phyloP scores from a whole-genome alignment of 2,329 filamentous ascomycete species.

The Akanthomyces muscarius region DNA sequence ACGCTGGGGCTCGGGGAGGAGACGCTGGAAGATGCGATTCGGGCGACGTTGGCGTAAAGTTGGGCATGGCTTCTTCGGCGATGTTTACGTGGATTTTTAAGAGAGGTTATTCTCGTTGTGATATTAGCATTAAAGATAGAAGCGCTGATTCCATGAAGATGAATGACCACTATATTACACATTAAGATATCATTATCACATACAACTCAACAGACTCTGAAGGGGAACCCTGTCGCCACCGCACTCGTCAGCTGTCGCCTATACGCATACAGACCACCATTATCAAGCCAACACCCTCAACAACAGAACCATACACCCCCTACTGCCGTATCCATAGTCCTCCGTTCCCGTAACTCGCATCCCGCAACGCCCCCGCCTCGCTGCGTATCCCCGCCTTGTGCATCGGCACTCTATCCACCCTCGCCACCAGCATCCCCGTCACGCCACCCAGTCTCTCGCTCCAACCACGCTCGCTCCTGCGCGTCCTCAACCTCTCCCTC shows the following conservation, averaged over 20 bases:
- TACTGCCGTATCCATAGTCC: constrained; percentile 41
- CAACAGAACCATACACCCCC: not conserved
- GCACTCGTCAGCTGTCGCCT: no score
- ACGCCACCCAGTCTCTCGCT: constrained; percentile 45
- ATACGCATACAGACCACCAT: no score
- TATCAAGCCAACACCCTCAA: no score
- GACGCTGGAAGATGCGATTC: not conserved
- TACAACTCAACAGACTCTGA: no score
- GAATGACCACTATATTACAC: no score
- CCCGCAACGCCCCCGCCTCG: constrained; percentile 41
- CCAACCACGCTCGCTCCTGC: constrained; percentile 39
- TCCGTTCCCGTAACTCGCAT: constrained; percentile 46
- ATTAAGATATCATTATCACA: no score
- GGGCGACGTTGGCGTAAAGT: not conserved
- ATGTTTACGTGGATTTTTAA: not conserved
- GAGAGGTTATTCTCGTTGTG: not conserved
- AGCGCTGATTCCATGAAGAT: no score
- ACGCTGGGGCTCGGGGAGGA: not conserved
- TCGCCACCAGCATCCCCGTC: constrained; percentile 47
- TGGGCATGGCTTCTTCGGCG: not conserved
- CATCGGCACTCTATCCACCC: constrained; percentile 55
- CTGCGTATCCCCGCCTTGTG: constrained; percentile 57
- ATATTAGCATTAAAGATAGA: no score
- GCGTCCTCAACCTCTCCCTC: constrained; percentile 34
- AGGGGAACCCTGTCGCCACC: no score